Evolutionary conservation across 1,284 basidiomycete species (phyloP).

Genomic region (Melanopsichium pennsylvanicum): DNA sequence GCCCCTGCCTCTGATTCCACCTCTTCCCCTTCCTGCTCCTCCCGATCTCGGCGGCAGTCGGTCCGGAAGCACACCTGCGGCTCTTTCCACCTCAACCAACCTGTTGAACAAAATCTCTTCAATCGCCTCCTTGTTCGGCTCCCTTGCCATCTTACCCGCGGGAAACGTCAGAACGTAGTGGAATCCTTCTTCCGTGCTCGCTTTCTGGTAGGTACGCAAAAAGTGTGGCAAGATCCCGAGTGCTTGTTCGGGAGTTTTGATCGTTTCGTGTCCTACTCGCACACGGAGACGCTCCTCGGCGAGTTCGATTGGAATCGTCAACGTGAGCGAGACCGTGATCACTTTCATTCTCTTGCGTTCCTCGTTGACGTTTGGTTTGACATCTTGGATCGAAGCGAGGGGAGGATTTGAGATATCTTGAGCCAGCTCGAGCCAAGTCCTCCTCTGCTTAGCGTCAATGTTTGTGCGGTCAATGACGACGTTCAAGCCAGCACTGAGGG

Average conservation of each 20-base stretch:
- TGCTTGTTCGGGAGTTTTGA: slow-evolving; percentile 28
- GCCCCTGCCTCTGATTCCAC: slow-evolving; percentile 5
- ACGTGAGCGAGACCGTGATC: slow-evolving; percentile 28
- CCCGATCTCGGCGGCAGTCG: slow-evolving; percentile 16
- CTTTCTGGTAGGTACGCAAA: slow-evolving; percentile 28
- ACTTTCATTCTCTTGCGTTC: slow-evolving; percentile 4
- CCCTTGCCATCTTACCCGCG: slow-evolving; percentile 15
- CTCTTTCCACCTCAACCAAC: slow-evolving; percentile 8
- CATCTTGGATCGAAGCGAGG: neutral
- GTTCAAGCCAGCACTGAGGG: slow-evolving; percentile 17
- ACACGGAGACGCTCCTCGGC: slow-evolving; percentile 19
- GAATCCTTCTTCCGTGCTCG: slow-evolving; percentile 29
- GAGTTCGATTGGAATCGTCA: slow-evolving; percentile 28
- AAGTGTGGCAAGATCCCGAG: slow-evolving; percentile 30
- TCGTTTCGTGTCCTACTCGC: slow-evolving; percentile 39
- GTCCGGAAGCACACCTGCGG: slow-evolving; percentile 21
- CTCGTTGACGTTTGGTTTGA: neutral
- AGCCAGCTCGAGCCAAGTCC: slow-evolving; percentile 43
- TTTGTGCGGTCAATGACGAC: slow-evolving; percentile 48
- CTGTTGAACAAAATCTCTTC: slow-evolving; percentile 15
- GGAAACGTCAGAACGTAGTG: slow-evolving; percentile 28
- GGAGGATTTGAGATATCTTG: neutral
- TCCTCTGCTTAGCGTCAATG: slow-evolving; percentile 40
- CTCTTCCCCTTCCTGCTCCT: slow-evolving; percentile 10
- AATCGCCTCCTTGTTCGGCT: slow-evolving; percentile 18